Conservation (phyloP, 139 green algal genomes). For the Diplosphaera chodatii region DNA sequence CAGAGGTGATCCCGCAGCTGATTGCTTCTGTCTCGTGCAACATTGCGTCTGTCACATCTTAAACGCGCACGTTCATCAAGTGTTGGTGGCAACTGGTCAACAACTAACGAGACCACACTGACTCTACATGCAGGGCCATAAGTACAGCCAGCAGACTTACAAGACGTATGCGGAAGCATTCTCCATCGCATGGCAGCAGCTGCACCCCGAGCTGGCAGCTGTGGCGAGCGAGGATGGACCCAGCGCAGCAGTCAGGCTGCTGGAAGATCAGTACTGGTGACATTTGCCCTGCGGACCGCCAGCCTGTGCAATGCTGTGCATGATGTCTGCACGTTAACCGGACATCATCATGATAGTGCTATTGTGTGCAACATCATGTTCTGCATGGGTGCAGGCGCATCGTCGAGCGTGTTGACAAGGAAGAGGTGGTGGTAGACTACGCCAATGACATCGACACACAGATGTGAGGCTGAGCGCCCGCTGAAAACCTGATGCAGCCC, state of each 20-base stretch:
- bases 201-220: conserved; percentile 5
- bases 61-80: too few species aligned
- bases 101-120: background rate
- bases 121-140: background rate
- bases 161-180: conserved; percentile 7
- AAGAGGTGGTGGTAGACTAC: conserved; percentile 38
- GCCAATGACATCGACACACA: conserved; percentile 39
- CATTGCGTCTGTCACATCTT: too few species aligned
- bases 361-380: background rate
- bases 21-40: too few species aligned
- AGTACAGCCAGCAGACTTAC: conserved; percentile 16
- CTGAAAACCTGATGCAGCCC: too few species aligned
- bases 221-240: background rate
- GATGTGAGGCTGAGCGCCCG: conserved; percentile 3
- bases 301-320: too few species aligned
- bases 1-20: conserved; percentile 14
- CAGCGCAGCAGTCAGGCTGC: background rate
- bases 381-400: background rate
- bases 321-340: too few species aligned
- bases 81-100: too few species aligned
- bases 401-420: conserved; percentile 12
- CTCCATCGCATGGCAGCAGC: conserved; percentile 1
- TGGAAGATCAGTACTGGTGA: background rate
- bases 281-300: too few species aligned
- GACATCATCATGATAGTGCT: too few species aligned